Evolutionary conservation across 176 grass and related monocot genomes (phyloP).

Genomic region (Hordeum marinum): DNA sequence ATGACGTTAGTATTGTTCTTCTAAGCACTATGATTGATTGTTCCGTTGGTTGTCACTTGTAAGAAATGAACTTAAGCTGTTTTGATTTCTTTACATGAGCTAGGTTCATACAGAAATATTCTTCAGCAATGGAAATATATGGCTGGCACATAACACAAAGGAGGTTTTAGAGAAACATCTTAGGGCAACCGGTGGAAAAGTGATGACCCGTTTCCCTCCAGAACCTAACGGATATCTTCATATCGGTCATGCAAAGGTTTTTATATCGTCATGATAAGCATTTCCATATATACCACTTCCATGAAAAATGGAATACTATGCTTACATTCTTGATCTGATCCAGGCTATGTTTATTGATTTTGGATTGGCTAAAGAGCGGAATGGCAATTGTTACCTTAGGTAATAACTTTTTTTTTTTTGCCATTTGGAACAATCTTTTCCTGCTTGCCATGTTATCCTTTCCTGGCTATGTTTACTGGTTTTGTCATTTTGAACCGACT

Average conservation of each 20-base stretch:
- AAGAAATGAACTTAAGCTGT: no score
- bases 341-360: constrained; percentile 99
- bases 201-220: constrained; percentile 81
- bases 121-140: constrained; percentile 76
- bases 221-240: constrained; percentile 96
- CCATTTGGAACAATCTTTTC: constrained; percentile 14
- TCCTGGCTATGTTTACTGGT: not conserved
- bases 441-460: not conserved
- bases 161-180: constrained; percentile 74
- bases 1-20: not conserved
- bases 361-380: constrained; percentile 90
- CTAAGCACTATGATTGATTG: not conserved
- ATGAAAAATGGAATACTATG: constrained; percentile 20
- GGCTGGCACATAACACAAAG: constrained; percentile 81
- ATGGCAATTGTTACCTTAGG: constrained; percentile 87
- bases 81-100: not conserved
- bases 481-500: not conserved
- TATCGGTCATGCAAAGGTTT: constrained; percentile 91
- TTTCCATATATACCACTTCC: constrained; percentile 9
- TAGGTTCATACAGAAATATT: constrained; percentile 77
- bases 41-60: no score
- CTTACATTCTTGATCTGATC: constrained; percentile 36
- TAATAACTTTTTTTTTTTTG: constrained; percentile 33
- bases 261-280: not conserved
- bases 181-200: constrained; percentile 83